Percentiles rank a stretch among this genome's conserved stretches.
Evolutionary conservation across 805 yeast species (phyloP).

Genomic region (Ogataea pilisensis): DNA sequence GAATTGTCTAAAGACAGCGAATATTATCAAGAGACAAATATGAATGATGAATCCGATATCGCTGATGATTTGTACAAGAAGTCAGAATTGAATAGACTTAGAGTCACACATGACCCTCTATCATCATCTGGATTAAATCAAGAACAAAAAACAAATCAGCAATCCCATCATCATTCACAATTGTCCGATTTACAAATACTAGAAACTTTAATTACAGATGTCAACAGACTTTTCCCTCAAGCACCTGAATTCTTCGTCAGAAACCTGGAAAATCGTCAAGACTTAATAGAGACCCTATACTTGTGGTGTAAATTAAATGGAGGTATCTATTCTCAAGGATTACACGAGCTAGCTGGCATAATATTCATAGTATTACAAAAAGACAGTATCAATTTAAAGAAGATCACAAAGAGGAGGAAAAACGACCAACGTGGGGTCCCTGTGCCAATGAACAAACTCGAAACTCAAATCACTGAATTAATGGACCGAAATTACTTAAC

Average conservation of each 20-base stretch:
- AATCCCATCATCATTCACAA: neutral
- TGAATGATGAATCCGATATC: conserved; percentile 22
- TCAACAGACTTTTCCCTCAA: conserved; percentile 49
- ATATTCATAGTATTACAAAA: conserved; percentile 37
- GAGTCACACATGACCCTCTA: conserved; percentile 22
- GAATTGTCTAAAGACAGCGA: conserved; percentile 24
- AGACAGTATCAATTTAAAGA: conserved; percentile 30
- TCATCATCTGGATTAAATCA: neutral
- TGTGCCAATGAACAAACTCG: conserved; percentile 19
- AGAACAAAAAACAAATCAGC: neutral
- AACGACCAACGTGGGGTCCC: neutral
- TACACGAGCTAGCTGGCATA: conserved; percentile 51
- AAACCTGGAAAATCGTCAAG: conserved; percentile 20
- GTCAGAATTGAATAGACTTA: conserved; percentile 9
- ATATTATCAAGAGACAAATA: conserved; percentile 14
- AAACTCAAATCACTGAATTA: conserved; percentile 35
- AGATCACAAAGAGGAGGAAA: conserved; percentile 1
- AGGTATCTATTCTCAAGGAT: conserved; percentile 43
- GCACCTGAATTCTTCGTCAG: conserved; percentile 28
- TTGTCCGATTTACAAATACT: conserved; percentile 37
- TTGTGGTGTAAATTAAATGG: conserved; percentile 46
- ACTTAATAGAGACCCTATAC: conserved; percentile 41
- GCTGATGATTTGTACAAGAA: conserved; percentile 18
- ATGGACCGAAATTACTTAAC: conserved; percentile 35
- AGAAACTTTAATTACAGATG: conserved; percentile 43